Conservation (phyloP, 1,139 yeast species). For the Geotrichum carabidarum region DNA sequence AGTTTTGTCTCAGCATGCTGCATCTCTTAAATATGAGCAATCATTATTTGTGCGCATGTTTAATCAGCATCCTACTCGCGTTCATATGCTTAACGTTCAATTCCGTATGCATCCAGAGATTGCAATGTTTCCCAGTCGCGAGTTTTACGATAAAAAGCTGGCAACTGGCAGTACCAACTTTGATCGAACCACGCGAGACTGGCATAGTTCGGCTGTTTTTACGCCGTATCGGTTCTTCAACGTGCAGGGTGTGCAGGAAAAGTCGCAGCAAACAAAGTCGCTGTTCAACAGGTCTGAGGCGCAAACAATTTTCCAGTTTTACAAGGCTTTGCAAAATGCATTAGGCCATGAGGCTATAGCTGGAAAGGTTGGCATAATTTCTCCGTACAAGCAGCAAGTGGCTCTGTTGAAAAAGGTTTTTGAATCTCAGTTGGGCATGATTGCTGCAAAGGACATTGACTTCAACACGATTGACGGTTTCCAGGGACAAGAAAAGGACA, state of each 20-base stretch:
- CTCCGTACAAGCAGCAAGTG: constrained; percentile 92
- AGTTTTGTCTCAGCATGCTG: constrained; percentile 87
- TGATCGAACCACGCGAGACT: constrained; percentile 53
- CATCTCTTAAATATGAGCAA: constrained; percentile 75
- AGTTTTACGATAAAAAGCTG: constrained; percentile 70
- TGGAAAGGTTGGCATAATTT: constrained; percentile 81
- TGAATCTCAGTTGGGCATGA: constrained; percentile 53
- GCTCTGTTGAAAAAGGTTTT: constrained; percentile 54
- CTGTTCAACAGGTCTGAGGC: constrained; percentile 19
- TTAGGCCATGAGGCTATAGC: constrained; percentile 44
- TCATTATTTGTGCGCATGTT: constrained; percentile 94
- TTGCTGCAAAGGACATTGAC: constrained; percentile 63
- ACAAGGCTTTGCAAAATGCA: constrained; percentile 32
- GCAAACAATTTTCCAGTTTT: constrained; percentile 44
- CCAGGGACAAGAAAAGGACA: constrained; percentile 96
- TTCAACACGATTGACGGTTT: constrained; percentile 96
- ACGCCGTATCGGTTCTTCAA: constrained; percentile 80
- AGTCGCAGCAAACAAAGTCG: constrained; percentile 28
- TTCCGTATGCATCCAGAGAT: constrained; percentile 97
- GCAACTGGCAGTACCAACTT: constrained; percentile 58
- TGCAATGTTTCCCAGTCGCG: constrained; percentile 75
- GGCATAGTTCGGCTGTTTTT: constrained; percentile 58
- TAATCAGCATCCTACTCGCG: constrained; percentile 54
- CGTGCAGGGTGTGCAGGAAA: constrained; percentile 58
- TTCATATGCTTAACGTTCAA: constrained; percentile 82